Evolutionary conservation across 2,329 filamentous ascomycete genomes (phyloP), one percentile per base, ranked within the genome.

Genomic region (Davidsoniella australis): DNA sequence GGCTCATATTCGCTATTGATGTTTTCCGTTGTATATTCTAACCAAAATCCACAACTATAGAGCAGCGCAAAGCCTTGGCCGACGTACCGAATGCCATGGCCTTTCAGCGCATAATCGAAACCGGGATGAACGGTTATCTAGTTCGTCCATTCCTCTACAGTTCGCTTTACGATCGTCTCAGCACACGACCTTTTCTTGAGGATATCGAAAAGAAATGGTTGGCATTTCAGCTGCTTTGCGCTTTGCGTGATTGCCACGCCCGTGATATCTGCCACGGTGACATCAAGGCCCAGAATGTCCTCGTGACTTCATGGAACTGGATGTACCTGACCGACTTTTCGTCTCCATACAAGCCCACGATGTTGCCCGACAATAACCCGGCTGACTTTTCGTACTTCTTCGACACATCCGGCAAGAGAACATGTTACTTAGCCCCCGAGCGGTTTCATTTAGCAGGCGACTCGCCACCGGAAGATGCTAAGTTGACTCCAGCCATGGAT

Each of bases 271-370:
- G 88, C 62, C 91, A 98, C 61, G 93, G 91, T 51, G 93, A 98
- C 60, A 96, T 98, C 68, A 98, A 98, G 69, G 91, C 89, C 1
- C 89, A 98, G 64, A 98, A 98, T 59, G 78, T 94, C 36, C 70
- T 98, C 44, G 89, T 98, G 46, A 98, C 91, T 0, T 96, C 91
- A 5, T 98, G 91, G 91, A 95, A 96, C 66, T 98, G 93, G 91
- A 73, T 98, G 2, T 98, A 96, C 62, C 73, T 98, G 37, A 82
- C 88, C n/a, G 91, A 98, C 63, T 98, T 96, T 62, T 94, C 89
- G 3, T 87, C 89, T 0, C 82, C 85, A 0, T 96, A 94, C 68
- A 98, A 98, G 61, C 91, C 88, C 9, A 85, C 88, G 4, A 85
- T 86, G 63, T 70, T 98, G 2, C 91, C 91, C 2, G 89, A 95